Evolutionary conservation across 2,329 filamentous ascomycete species (phyloP).

Genomic region (Ophiosphaerella herpotricha): DNA sequence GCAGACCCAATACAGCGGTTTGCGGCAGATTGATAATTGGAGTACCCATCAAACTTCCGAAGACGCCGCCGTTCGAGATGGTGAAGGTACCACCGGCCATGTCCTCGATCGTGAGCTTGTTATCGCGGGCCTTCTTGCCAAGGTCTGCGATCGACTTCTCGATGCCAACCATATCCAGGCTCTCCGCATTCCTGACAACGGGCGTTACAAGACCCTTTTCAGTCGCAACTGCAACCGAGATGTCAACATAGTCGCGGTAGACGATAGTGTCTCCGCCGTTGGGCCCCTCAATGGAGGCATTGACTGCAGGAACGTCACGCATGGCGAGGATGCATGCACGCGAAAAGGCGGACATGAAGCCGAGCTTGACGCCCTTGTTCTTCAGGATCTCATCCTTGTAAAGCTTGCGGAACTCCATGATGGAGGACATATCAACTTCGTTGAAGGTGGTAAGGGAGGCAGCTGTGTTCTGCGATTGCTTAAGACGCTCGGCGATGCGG

Average conservation of each 20-base stretch:
- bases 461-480: constrained; percentile 98
- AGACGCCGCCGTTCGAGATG: constrained; percentile 95
- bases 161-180: constrained; percentile 83
- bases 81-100: constrained; percentile 99
- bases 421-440: constrained; percentile 96
- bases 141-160: constrained; percentile 91
- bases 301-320: constrained; percentile 92
- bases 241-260: constrained; percentile 96
- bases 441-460: constrained; percentile 98
- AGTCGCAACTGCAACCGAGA: constrained; percentile 95
- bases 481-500: constrained; percentile 93
- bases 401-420: constrained; percentile 95
- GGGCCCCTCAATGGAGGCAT: constrained; percentile 94
- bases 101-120: constrained; percentile 97
- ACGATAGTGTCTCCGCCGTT: constrained; percentile 97
- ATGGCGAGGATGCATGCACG: constrained; percentile 88
- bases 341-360: constrained; percentile 99
- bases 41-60: constrained; percentile 95
- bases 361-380: constrained; percentile 95
- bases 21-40: constrained; percentile 98
- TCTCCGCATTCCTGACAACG: constrained; percentile 91
- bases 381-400: constrained; percentile 98
- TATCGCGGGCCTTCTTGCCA: constrained; percentile 95
- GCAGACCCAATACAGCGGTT: constrained; percentile 85
- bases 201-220: constrained; percentile 97